Evolutionary conservation across 441 rosid genomes (phyloP).

Genomic region (Populus tomentosa): DNA sequence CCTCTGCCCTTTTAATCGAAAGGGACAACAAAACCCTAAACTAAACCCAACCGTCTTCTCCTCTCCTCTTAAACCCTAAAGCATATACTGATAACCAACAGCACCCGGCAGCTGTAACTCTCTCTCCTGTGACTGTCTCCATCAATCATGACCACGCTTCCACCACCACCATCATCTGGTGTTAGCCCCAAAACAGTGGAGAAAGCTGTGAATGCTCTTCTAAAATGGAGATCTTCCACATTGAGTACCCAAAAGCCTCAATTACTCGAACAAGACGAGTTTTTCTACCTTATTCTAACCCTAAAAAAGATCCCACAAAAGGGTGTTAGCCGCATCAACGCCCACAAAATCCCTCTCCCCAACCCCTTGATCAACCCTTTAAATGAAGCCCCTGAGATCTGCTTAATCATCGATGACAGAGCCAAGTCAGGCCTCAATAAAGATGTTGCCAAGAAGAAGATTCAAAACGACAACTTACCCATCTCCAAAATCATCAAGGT

Average conservation of each 20-base stretch:
- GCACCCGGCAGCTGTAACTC: neutral
- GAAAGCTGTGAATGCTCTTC: conserved; percentile 49
- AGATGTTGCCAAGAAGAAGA: conserved; percentile 64
- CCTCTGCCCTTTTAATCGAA: too few relatives aligned
- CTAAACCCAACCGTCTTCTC: neutral
- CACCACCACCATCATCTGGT: conserved; percentile 16
- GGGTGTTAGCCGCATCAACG: conserved; percentile 38
- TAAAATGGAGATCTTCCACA: conserved; percentile 56
- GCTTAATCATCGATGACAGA: conserved; percentile 81
- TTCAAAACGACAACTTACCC: conserved; percentile 62
- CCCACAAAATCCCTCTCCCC: conserved; percentile 62
- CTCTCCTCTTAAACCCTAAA: neutral
- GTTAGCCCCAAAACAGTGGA: conserved; percentile 39
- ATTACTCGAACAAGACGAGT: conserved; percentile 76
- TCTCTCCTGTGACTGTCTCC: neutral
- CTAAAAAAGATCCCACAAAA: conserved; percentile 73
- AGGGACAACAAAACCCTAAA: too few relatives aligned
- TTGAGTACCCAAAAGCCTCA: conserved; percentile 52
- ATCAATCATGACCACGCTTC: conserved; percentile 15
- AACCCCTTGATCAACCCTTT: conserved; percentile 40
- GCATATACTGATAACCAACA: neutral
- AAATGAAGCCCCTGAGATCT: conserved; percentile 48
- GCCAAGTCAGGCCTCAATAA: conserved; percentile 66
- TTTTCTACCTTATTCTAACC: conserved; percentile 57
- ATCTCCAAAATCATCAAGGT: conserved; percentile 68